Base-by-base conservation (phyloP, 108 stramenopile genomes). In the Craspedostauros australis region DNA sequence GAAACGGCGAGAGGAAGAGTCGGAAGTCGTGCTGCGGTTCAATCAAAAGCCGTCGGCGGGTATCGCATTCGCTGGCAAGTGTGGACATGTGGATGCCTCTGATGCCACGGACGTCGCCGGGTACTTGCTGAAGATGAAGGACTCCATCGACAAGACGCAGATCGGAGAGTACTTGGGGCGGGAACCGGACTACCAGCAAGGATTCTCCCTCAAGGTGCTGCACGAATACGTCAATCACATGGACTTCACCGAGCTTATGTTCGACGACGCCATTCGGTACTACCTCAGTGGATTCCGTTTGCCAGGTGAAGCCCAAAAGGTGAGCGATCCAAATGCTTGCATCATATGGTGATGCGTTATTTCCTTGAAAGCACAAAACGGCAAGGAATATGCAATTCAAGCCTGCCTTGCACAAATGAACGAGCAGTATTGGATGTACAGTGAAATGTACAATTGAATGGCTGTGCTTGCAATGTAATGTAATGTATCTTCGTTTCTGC, bases 231-330 rank as follows among this genome's bases (percentile, higher is more conserved):
- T 87, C 4, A 84, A 94, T 18, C 59, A 63, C 45, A 62, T 99
- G 56, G 88, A 96, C 66, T 97, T 97, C 75, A 68, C 54, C 24
- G 95, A 68, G 16, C 62, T 96, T 65, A 52, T 44, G 2, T 96
- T 99, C 66, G 98, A 96, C 62, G 88, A 93, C 20, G 96, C 95
- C 31, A 96, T 99, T 54, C 87, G 96, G 9, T 84, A 70, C 54
- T 99, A 93, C 61, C 71, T 99, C n/a, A 73, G 82, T 49, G 96
- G 96, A 19, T 99, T 99, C 61, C 82, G 98, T 25, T 70, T 99
- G 15, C 98, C 98, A 20, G 98, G 98, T 8, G 98, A 99, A 80
- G 98, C 98, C 3, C 98, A 99, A 62, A 99, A 99, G 69, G 77
- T 79, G 43, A 32, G n/a, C 39, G 30, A 12, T 8, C 19, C 20